A percentile compares a stretch with the other conserved stretches of the same genome.
Conservation (phyloP, 2,329 filamentous ascomycete species). For the Cladosporium colombiae region DNA sequence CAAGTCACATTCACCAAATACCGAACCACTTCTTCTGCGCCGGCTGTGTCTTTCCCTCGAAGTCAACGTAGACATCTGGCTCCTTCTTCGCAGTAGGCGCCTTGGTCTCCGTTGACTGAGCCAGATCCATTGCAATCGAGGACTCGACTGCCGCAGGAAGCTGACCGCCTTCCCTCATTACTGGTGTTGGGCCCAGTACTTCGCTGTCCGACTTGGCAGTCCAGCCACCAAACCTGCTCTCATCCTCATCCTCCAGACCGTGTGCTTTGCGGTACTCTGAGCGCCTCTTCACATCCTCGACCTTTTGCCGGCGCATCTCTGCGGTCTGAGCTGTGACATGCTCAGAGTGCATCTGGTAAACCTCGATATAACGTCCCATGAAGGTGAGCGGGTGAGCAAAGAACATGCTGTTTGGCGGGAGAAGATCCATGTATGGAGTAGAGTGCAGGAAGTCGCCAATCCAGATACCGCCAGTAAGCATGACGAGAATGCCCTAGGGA, state of each 20-base stretch:
- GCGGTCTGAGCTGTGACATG: slow-evolving; percentile 68
- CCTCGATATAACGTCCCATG: slow-evolving; percentile 64
- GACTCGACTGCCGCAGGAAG: slow-evolving; percentile 15
- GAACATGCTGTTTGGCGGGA: slow-evolving; percentile 71
- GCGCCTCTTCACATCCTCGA: slow-evolving; percentile 87
- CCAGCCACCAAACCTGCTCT: slow-evolving; percentile 53
- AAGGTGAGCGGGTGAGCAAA: slow-evolving; percentile 70
- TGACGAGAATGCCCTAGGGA: slow-evolving; percentile 63
- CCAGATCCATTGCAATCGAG: slow-evolving; percentile 36
- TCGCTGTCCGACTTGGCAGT: slow-evolving; percentile 41
- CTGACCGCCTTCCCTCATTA: slow-evolving; percentile 42
- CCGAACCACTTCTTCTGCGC: slow-evolving; percentile 78
- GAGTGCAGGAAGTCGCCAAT: slow-evolving; percentile 75
- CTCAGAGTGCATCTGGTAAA: slow-evolving; percentile 74
- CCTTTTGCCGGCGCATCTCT: slow-evolving; percentile 69
- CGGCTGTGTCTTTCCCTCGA: slow-evolving; percentile 52
- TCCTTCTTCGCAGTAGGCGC: neutral
- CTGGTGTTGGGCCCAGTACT: slow-evolving; percentile 33
- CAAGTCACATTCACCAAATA: slow-evolving; percentile 61
- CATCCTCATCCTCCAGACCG: slow-evolving; percentile 65
- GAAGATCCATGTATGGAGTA: slow-evolving; percentile 76
- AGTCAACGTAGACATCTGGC: slow-evolving; percentile 41
- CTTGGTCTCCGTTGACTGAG: slow-evolving; percentile 37
- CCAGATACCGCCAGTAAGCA: slow-evolving; percentile 72
- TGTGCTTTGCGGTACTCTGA: slow-evolving; percentile 82